These are phyloP conservation scores for Diphasiastrum complanatum DNA, from an alignment of 83 land plant genomes.

Conservation along the genomic window DNA sequence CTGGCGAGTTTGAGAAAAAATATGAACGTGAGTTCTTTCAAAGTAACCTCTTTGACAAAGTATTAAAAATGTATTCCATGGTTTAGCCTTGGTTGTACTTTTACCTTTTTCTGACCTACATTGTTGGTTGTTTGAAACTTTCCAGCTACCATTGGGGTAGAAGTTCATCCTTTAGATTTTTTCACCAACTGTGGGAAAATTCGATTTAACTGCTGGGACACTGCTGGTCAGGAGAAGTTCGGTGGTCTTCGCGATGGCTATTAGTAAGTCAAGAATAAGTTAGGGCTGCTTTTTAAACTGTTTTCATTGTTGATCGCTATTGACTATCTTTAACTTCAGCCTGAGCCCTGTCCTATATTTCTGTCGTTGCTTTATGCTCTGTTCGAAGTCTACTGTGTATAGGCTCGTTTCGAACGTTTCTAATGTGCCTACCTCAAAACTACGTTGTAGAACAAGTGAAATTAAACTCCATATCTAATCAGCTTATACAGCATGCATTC, in stretches of 20 bases:
- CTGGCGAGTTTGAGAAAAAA: slow-evolving; percentile 41
- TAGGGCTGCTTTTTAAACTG: no score
- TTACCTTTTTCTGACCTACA: not conserved
- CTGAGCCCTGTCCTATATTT: no score
- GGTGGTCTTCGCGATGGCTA: slow-evolving; percentile 40
- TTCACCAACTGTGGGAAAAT: slow-evolving; percentile 40
- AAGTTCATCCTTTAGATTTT: slow-evolving; percentile 39
- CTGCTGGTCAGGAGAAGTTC: slow-evolving; percentile 40
- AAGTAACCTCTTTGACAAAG: not conserved
- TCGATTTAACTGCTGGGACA: slow-evolving; percentile 40
- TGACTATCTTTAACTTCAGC: slow-evolving; percentile 1
- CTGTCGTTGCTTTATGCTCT: no score
- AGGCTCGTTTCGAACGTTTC: no score
- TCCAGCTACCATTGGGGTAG: slow-evolving; percentile 41
- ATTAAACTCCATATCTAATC: not conserved
- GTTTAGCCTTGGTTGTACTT: not conserved
- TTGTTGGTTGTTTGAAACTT: not conserved
- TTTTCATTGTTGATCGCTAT: not conserved
- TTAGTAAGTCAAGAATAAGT: slow-evolving; percentile 30
- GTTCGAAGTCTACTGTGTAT: no score
- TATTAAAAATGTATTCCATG: not conserved
- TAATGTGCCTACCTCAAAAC: not conserved
- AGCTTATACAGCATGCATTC: no score
- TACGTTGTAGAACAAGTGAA: not conserved
- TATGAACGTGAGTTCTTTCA: slow-evolving; percentile 39